Conservation (phyloP, 306 rosid genomes). For the Fagus sylvatica region DNA sequence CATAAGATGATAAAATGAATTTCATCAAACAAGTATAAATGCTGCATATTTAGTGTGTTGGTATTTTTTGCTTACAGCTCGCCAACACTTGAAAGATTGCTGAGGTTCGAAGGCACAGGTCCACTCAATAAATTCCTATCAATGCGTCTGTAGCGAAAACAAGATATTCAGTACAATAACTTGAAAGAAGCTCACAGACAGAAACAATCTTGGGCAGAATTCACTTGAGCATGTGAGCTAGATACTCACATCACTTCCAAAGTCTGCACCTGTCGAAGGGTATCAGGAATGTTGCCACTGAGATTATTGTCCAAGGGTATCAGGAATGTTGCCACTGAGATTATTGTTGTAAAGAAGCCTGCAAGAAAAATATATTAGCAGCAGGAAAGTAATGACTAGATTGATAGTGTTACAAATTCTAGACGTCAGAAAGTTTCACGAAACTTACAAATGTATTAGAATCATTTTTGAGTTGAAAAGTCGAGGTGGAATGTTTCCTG, state of each 20-base stretch:
- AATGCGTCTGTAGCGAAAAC: constrained; percentile 49
- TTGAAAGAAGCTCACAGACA: constrained; percentile 3
- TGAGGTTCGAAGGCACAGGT: constrained; percentile 47
- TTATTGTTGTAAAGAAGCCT: constrained; percentile 60
- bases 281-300: too few relatives aligned
- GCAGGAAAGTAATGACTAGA: not conserved
- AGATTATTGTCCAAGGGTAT: constrained; percentile 58
- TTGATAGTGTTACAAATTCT: too few relatives aligned
- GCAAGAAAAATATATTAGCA: constrained; percentile 22
- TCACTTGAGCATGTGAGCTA: constrained; percentile 16
- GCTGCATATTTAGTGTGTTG: not conserved
- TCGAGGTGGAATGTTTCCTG: constrained; percentile 19
- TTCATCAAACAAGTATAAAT: not conserved
- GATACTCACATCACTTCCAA: constrained; percentile 69
- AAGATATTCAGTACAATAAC: constrained; percentile 12
- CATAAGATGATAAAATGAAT: not conserved
- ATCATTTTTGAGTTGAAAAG: constrained; percentile 33
- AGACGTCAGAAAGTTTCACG: not conserved
- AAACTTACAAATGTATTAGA: constrained; percentile 42
- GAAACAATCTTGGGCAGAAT: not conserved
- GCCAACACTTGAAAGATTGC: constrained; percentile 33
- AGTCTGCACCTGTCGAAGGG: constrained; percentile 35
- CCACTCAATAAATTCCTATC: constrained; percentile 47
- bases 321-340: constrained; percentile 56
- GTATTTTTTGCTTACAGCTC: constrained; percentile 50